Conservation (phyloP, 2,329 filamentous ascomycete species). For the Pseudogymnoascus sp. region DNA sequence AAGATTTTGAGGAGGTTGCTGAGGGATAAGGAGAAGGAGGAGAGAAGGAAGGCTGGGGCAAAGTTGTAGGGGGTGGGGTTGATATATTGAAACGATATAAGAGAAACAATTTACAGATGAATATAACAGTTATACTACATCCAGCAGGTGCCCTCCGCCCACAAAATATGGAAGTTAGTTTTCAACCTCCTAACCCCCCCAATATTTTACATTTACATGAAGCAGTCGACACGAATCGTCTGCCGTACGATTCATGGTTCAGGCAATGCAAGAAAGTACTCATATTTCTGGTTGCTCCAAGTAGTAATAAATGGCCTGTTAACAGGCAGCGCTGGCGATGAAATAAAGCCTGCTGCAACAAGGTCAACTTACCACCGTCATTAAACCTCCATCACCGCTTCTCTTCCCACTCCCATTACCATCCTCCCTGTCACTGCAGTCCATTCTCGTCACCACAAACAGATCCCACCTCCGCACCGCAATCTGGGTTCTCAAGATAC, state of each 20-base stretch:
- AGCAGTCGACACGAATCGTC: background rate
- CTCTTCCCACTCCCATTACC: background rate
- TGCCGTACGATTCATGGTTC: background rate
- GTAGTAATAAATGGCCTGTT: background rate
- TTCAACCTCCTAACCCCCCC: too few species aligned
- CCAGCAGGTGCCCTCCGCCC: too few species aligned
- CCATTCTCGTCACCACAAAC: background rate
- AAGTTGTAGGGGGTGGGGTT: conserved; percentile 47
- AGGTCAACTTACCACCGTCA: background rate
- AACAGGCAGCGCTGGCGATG: background rate
- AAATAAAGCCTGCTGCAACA: background rate
- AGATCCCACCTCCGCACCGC: too few species aligned
- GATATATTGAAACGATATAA: background rate
- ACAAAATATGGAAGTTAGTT: too few species aligned
- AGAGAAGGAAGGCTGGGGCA: conserved; percentile 52
- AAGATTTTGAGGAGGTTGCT: conserved; percentile 65
- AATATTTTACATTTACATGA: too few species aligned
- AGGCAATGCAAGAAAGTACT: background rate
- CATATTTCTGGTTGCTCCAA: background rate
- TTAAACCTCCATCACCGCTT: background rate
- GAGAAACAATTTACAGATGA: background rate
- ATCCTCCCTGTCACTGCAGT: background rate
- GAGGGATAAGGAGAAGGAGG: conserved; percentile 65
- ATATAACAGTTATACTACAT: background rate
- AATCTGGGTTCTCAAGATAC: too few species aligned